Evolutionary conservation across 257 asterid species (phyloP), one percentile per base, ranked within the genome.

Genomic region (Petrea volubilis): DNA sequence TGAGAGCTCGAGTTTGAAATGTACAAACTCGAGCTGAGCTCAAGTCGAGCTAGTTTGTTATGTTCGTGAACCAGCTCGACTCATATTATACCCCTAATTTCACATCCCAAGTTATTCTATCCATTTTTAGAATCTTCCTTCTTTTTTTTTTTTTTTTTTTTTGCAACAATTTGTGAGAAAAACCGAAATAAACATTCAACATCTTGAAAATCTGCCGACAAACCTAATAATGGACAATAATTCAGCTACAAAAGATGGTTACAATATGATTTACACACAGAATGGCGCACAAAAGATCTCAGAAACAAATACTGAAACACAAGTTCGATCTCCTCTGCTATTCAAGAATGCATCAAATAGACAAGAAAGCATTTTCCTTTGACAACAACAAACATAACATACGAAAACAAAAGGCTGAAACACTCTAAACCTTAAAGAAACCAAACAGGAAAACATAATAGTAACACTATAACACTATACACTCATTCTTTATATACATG

Each of bases 391-490:
- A 55, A 33, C 21, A 46, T 7, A 61, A 62, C 33, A 63, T 5
- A 65, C 33, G 2, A 64, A 59, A 17, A 44, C n/a, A 44, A 44
- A 44, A 44, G 14, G 14, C 20, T 18, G 25, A 15, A 63, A 44
- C 72, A 57, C 46, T 49, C 47, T 38, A 60, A 80, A 72, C 29
- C 55, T 57, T 15, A 81, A 63, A 2, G 17, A 47, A 33, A 53
- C 56, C 73, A 79, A 67, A 28, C 76, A 72, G 74, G 10, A 38
- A 68, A 76, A 33, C 17, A 28, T 67, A 62, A 53, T 23, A 69
- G 27, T 14, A 58, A 41, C 33, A 59, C 72, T 79, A 75, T 83
- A 79, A 83, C 67, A 55, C 70, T 77, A 72, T 81, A 79, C 85
- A 83, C 64, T 51, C 68, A 7, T 61, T 44, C 67, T n/a, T 6